Base-by-base conservation (phyloP, 192 early-diverging fungal species). In the Diversispora epigaea region DNA sequence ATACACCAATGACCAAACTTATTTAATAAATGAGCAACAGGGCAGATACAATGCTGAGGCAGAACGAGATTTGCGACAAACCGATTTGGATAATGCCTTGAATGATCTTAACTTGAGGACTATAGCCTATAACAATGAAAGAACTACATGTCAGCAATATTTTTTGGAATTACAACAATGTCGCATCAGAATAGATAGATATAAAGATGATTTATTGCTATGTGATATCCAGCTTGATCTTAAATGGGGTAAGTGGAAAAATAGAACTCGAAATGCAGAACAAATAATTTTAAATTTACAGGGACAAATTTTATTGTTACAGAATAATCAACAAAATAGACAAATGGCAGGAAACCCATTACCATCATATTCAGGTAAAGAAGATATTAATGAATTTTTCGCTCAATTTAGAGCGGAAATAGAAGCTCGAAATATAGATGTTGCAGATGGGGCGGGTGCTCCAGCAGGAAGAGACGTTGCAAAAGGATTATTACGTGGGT, bases 201-300 rank as follows among this genome's bases (percentile, higher is more conserved):
- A 47, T 47, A 45, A 68, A 47, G 45, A 21, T 68, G 9, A 46
- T 47, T 45, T n/a, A n/a, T n/a, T n/a, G n/a, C n/a, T n/a, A n/a
- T n/a, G 47, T 5, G 22, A 68, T 5, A 50, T 43, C 4, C 21
- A 47, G 1, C 49, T 47, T 68, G 21, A 68, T 4, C 46, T n/a
- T n/a, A n/a, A 19, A 50, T 68, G 49, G 45, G 46, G 49, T 17
- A 68, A 68, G 22, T 68, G 66, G 66, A 68, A 64, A 45, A 64
- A 64, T 64, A 39, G 19, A n/a, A 64, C 40, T 5, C 2, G 43
- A 3, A 39, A 45, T 6, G 14, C 4, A 3, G 2, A 41, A 0
- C 40, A 64, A 39, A 58, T 21, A 21, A 58, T 58, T 58, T 58
- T 32, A 58, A 58, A 32, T 58, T 64, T 64, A 14, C 3, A 64